These are phyloP conservation scores for Sporothrix protearum DNA, from an alignment of 2,329 filamentous ascomycete genomes.

Conservation along the genomic window DNA sequence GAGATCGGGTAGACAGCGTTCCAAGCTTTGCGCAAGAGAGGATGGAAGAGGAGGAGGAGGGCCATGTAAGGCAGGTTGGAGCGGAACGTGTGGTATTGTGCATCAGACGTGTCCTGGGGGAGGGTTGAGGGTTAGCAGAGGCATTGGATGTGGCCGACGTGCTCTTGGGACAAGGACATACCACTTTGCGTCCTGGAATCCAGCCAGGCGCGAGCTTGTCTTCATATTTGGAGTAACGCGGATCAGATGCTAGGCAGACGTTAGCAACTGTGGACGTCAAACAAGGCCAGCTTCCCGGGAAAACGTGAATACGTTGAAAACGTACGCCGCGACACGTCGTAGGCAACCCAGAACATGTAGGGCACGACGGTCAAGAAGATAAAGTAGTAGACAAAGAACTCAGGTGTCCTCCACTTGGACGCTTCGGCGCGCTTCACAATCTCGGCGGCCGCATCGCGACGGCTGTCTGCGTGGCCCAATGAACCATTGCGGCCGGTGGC, in stretches of 20 bases:
- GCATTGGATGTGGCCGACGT: background rate
- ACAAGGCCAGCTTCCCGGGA: background rate
- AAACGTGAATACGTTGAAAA: slow-evolving; percentile 41
- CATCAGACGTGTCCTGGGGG: slow-evolving; percentile 81
- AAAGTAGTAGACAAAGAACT: slow-evolving; percentile 79
- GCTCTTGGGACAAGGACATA: too few relatives aligned
- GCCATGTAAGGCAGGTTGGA: slow-evolving; percentile 79
- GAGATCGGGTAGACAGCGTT: slow-evolving; percentile 50
- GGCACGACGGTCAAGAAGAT: slow-evolving; percentile 66
- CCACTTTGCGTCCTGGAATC: slow-evolving; percentile 88
- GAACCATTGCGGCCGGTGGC: slow-evolving; percentile 40
- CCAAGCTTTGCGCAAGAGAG: slow-evolving; percentile 70
- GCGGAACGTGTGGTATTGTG: slow-evolving; percentile 82
- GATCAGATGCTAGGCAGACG: slow-evolving; percentile 65
- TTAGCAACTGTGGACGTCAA: background rate
- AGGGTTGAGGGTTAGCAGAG: too few relatives aligned
- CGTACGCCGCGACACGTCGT: slow-evolving; percentile 78
- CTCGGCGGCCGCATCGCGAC: slow-evolving; percentile 29
- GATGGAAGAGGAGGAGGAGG: slow-evolving; percentile 71
- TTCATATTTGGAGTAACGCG: slow-evolving; percentile 72
- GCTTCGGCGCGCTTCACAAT: slow-evolving; percentile 45
- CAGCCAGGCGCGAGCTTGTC: slow-evolving; percentile 73
- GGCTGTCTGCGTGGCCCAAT: slow-evolving; percentile 27
- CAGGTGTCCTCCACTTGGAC: slow-evolving; percentile 78
- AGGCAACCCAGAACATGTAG: slow-evolving; percentile 86